Base-by-base conservation (phyloP, 2,329 filamentous ascomycete genomes). In the Neoscytalidium dimidiatum region DNA sequence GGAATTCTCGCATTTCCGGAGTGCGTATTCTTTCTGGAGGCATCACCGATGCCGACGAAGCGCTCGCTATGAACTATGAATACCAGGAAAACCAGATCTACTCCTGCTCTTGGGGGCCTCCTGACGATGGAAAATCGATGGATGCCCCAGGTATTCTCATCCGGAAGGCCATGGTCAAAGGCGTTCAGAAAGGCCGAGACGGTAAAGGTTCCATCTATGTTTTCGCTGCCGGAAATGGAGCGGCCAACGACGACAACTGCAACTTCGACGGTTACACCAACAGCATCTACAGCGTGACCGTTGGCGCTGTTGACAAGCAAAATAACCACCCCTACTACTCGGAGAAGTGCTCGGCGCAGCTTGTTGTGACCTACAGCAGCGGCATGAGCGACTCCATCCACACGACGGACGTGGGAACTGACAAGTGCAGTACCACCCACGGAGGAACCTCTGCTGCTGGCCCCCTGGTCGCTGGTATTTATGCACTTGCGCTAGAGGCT, bases 251-350 rank as follows among this genome's bases (percentile, higher is more conserved):
- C 52, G 95, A 99, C 77, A 98, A 99, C 79, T 99, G 95, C 85
- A 99, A 99, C 77, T 99, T 99, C 76, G 95, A 99, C 75, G 95
- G 95, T 43, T 99, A 99, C 79, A 99, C 95, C 66, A 99, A 99
- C 82, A 97, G 94, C 75, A 99, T 99, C 71, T 99, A 98, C 84
- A 97, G 93, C 76, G 95, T 99, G 71, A 97, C 94, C 0, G 93
- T 99, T 19, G 95, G 95, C 41, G 94, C 94, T 35, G 90, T 99
- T 67, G 94, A 97, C 75, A 86, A 92, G 66, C 88, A 90, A 69
- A 94, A 94, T 43, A 79, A 86, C n/a, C 94, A 98, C 74, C 94
- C 95, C 0, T 95, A 94, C 77, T 99, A 99, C 78, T 97, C 94
- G 0, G 95, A 99, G 78, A 90, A 92, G 68, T 99, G 95, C 81